phyloP scores from a whole-genome alignment of 73 alveolate genomes.

The Blepharisma japonicum region DNA sequence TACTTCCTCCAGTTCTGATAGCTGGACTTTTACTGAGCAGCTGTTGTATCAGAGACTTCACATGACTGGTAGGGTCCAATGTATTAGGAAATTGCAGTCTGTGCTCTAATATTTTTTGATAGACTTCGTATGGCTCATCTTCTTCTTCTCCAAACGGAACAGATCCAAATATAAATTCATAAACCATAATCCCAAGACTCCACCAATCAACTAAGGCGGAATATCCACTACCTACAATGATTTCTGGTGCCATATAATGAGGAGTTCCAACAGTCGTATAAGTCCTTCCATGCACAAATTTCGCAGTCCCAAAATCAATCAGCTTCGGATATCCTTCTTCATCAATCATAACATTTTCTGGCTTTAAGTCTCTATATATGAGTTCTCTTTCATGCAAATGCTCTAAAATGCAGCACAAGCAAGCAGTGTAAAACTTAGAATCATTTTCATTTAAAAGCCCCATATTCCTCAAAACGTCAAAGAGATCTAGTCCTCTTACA shows the following conservation, averaged over 20 bases:
- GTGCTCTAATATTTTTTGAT: not conserved
- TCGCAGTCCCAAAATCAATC: slow-evolving; percentile 44
- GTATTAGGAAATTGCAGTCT: slow-evolving; percentile 11
- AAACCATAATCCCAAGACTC: slow-evolving; percentile 34
- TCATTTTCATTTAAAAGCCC: slow-evolving; percentile 52
- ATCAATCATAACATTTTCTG: slow-evolving; percentile 77
- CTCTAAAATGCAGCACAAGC: slow-evolving; percentile 46
- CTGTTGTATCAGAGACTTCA: not conserved
- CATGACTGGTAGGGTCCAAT: not conserved
- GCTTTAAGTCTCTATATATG: slow-evolving; percentile 69
- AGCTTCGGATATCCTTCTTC: slow-evolving; percentile 40
- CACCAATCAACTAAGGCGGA: slow-evolving; percentile 37
- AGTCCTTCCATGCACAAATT: slow-evolving; percentile 24
- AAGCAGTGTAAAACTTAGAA: slow-evolving; percentile 48
- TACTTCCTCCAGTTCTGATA: slow-evolving; percentile 9
- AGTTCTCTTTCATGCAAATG: slow-evolving; percentile 61
- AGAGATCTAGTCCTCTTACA: slow-evolving; percentile 68
- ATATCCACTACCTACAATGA: slow-evolving; percentile 40
- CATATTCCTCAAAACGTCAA: slow-evolving; percentile 71
- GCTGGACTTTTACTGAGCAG: slow-evolving; percentile 17
- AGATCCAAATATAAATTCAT: slow-evolving; percentile 36
- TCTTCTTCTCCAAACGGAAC: slow-evolving; percentile 39
- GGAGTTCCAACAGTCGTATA: slow-evolving; percentile 44
- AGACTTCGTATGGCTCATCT: slow-evolving; percentile 28
- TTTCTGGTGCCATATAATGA: slow-evolving; percentile 45